Percentiles rank a stretch among this genome's conserved stretches.
Conservation (phyloP, 164 flowering plant species). For the Sedum album region DNA sequence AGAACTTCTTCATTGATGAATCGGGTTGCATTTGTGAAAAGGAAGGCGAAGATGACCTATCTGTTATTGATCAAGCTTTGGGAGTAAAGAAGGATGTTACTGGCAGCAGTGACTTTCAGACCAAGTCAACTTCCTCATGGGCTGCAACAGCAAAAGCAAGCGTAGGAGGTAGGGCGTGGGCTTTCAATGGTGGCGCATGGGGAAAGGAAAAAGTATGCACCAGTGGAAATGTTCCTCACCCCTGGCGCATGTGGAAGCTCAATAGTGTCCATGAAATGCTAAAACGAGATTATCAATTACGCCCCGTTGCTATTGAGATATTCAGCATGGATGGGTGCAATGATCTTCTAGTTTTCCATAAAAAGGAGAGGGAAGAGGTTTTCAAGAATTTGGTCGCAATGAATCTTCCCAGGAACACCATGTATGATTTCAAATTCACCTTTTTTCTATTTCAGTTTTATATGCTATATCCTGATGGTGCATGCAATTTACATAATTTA, state of each 20-base stretch:
- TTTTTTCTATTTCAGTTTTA: background rate
- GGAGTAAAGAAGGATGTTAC: constrained; percentile 85
- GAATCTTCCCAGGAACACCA: constrained; percentile 98
- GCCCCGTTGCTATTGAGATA: constrained; percentile 98
- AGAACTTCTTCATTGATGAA: constrained; percentile 87
- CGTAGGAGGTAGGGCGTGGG: constrained; percentile 97
- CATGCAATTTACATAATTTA: background rate
- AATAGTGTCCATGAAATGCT: constrained; percentile 88
- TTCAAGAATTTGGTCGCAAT: constrained; percentile 86
- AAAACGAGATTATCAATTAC: constrained; percentile 98
- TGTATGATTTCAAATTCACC: constrained; percentile 39
- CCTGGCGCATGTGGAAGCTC: constrained; percentile 98
- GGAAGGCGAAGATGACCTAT: constrained; percentile 85
- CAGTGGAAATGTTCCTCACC: constrained; percentile 80
- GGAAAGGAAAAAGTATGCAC: constrained; percentile 85
- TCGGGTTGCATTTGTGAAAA: constrained; percentile 89
- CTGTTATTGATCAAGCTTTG: constrained; percentile 96
- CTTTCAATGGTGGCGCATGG: constrained; percentile 98
- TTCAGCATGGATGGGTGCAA: constrained; percentile 99
- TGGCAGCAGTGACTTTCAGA: constrained; percentile 57
- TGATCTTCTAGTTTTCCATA: constrained; percentile 98
- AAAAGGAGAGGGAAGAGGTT: constrained; percentile 94
- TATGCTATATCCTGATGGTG: background rate
- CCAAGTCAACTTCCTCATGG: constrained; percentile 79
- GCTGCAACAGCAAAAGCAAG: constrained; percentile 38